Evolutionary conservation across 208 protist genomes (phyloP).

Genomic region (Pavlovales sp.): DNA sequence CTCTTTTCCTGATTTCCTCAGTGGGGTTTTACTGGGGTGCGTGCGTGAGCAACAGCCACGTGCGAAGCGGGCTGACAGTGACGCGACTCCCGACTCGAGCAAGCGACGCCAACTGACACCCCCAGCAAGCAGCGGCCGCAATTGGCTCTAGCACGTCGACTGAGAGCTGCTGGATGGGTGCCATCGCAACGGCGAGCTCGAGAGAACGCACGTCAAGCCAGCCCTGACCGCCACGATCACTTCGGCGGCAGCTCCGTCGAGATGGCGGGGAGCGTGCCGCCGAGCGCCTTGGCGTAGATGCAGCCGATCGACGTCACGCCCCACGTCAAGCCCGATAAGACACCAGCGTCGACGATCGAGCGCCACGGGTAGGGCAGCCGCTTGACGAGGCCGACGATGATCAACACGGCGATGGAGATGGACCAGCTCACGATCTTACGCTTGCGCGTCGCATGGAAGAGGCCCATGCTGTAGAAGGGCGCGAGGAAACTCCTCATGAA

Average conservation of each 20-base stretch:
- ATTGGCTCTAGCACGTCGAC: too few species aligned
- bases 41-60: too few species aligned
- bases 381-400: slow-evolving; percentile 20
- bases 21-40: too few species aligned
- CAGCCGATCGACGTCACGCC: background rate
- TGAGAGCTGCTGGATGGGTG: too few species aligned
- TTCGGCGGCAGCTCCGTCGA: background rate
- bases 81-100: too few species aligned
- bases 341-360: slow-evolving; percentile 31
- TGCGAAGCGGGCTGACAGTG: too few species aligned
- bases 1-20: too few species aligned
- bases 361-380: slow-evolving; percentile 1
- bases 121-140: too few species aligned
- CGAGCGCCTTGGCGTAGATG: slow-evolving; percentile 25
- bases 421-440: slow-evolving; percentile 28
- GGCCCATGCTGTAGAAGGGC: slow-evolving; percentile 37
- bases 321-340: slow-evolving; percentile 8
- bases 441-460: slow-evolving; percentile 29
- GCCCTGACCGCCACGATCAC: too few species aligned
- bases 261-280: background rate
- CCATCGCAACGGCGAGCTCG: too few species aligned
- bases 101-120: too few species aligned
- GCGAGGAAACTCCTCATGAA: background rate
- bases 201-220: too few species aligned
- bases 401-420: background rate